Evolutionary conservation across 2,329 filamentous ascomycete genomes (phyloP).

Genomic region (Monosporascus sp.): DNA sequence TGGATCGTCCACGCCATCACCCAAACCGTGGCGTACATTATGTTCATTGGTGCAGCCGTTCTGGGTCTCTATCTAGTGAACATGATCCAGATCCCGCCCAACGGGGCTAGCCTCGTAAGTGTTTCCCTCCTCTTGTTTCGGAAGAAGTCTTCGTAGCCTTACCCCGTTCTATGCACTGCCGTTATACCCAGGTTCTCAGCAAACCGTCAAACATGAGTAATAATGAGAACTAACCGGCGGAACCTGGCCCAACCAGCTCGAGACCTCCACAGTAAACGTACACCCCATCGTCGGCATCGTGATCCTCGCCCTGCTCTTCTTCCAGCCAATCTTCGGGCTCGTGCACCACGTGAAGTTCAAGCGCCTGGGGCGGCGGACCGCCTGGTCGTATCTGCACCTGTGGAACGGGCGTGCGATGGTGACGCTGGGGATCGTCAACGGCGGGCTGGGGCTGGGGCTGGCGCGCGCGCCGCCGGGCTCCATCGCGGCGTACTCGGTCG

Average conservation of each 20-base stretch:
- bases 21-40: slow-evolving; percentile 32
- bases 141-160: background rate
- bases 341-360: slow-evolving; percentile 39
- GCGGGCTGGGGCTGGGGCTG: slow-evolving; percentile 38
- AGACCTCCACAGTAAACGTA: slow-evolving; percentile 27
- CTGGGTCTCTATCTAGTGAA: slow-evolving; percentile 38
- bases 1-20: slow-evolving; percentile 34
- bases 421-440: slow-evolving; percentile 40
- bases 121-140: background rate
- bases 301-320: slow-evolving; percentile 31
- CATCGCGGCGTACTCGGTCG: slow-evolving; percentile 33
- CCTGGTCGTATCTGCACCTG: slow-evolving; percentile 39
- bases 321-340: slow-evolving; percentile 38
- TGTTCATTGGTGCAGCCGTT: slow-evolving; percentile 35
- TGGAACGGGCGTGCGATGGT: slow-evolving; percentile 37
- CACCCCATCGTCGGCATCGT: slow-evolving; percentile 45
- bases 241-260: slow-evolving; percentile 20
- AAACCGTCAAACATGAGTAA: background rate
- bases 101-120: slow-evolving; percentile 28
- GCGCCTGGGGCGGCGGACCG: slow-evolving; percentile 29
- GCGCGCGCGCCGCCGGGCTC: slow-evolving; percentile 22
- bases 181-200: background rate
- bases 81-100: slow-evolving; percentile 26
- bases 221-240: background rate
- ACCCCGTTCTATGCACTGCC: background rate